Evolutionary conservation across 345 rosid species (phyloP).

Genomic region (Populus pruinosa): DNA sequence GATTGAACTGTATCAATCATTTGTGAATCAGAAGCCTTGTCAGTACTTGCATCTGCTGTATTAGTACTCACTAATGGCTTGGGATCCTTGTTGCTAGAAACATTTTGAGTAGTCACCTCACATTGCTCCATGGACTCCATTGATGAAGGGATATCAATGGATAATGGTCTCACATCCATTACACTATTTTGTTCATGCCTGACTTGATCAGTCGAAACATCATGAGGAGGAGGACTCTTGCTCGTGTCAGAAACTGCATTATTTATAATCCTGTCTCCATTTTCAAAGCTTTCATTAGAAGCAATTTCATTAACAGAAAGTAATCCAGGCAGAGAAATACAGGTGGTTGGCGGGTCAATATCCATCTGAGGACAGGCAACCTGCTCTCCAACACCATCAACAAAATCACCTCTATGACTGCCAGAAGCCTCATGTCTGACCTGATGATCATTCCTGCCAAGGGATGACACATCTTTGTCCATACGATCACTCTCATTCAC

Average conservation of each 20-base stretch:
- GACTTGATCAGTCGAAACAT: slow-evolving; percentile 22
- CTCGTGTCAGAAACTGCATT: neutral
- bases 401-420: slow-evolving; percentile 14
- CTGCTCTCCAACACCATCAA: neutral
- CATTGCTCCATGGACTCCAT: neutral
- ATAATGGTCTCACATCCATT: neutral
- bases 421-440: slow-evolving; percentile 7
- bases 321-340: slow-evolving; percentile 4
- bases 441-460: slow-evolving; percentile 8
- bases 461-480: slow-evolving; percentile 12
- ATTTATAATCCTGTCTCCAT: slow-evolving; percentile 8
- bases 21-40: slow-evolving; percentile 8
- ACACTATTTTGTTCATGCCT: neutral
- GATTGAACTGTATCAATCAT: slow-evolving; percentile 1
- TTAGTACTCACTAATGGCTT: slow-evolving; percentile 8
- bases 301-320: slow-evolving; percentile 15
- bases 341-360: neutral
- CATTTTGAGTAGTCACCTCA: neutral
- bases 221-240: neutral
- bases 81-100: neutral
- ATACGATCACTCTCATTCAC: slow-evolving; percentile 6
- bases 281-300: slow-evolving; percentile 16
- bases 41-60: slow-evolving; percentile 1
- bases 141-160: neutral
- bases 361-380: slow-evolving; percentile 17